Evolutionary conservation across 164 flowering plant genomes (phyloP), one percentile per base, ranked within the genome.

Genomic region (Dillenia turbinata): DNA sequence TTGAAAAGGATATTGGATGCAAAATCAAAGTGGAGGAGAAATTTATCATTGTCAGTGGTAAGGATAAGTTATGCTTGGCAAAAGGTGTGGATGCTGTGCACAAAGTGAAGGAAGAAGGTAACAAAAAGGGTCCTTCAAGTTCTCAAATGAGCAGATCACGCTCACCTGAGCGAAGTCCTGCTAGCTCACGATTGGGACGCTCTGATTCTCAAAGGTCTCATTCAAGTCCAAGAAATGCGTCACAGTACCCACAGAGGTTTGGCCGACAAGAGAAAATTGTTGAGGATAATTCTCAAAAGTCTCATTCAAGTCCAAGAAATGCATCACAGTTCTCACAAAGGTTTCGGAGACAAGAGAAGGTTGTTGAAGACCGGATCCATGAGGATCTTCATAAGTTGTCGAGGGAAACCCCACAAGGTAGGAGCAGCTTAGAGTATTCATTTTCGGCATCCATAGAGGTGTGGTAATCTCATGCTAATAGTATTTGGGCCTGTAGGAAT

Each of bases 81-180:
- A 95, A 95, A 77, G 99, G 99, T 46, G 89, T 95, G 60, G 98
- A 95, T 84, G 97, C 96, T 60, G 99, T 95, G 63, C 96, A 85
- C 66, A 85, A 79, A 74, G 78, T 81, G 57, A 83, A 84, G 66
- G 92, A 86, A 60, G 96, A 75, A 49, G 85, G 86, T 71, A 83
- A 77, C 54, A 80, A 64, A 57, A 84, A 63, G 70, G 88, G 77
- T 69, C 47, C 80, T 44, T 75, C 87, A 68, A 71, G 75, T 77
- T 81, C 86, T 65, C 81, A 68, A 49, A 64, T 66, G 66, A 66
- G 73, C 56, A 76, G 86, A 59, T 80, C 97, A 24, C 83, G 83
- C 72, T 90, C 96, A 12, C 88, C 86, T 54, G 85, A 78, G 62
- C 72, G 66, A 56, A 82, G 83, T 59, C 83, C 89, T 70, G 65